Conservation (phyloP, 495 filamentous ascomycete species). For the Extremus antarcticus region DNA sequence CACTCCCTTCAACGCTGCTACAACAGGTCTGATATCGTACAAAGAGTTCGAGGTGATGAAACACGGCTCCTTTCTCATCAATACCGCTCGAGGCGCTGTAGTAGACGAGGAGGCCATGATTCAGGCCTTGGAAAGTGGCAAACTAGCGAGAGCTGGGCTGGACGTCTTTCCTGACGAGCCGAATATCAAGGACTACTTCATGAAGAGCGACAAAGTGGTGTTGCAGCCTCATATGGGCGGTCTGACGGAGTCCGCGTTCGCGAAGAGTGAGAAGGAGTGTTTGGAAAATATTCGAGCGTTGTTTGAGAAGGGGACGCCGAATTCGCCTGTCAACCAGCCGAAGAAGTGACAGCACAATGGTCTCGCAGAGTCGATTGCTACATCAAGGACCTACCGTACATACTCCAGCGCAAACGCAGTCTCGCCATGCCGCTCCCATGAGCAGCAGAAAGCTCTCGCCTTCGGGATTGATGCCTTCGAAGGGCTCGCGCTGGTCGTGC, state of each 20-base stretch:
- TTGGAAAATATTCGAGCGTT: conserved; percentile 34
- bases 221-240: conserved; percentile 23
- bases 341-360: neutral
- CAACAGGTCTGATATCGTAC: conserved; percentile 58
- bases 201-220: conserved; percentile 13
- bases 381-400: too few species aligned
- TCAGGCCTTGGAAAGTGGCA: conserved; percentile 11
- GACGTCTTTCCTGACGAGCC: conserved; percentile 21
- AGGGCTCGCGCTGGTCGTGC: conserved; percentile 32
- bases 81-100: conserved; percentile 70
- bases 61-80: conserved; percentile 66
- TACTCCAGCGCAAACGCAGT: conserved; percentile 24
- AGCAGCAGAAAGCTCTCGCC: conserved; percentile 40
- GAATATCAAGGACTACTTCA: conserved; percentile 10
- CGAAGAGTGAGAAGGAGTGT: conserved; percentile 27
- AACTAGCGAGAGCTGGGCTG: conserved; percentile 14
- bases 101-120: conserved; percentile 50
- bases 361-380: too few species aligned
- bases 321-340: conserved; percentile 27
- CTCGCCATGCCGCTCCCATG: conserved; percentile 37
- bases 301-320: conserved; percentile 29
- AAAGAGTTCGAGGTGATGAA: conserved; percentile 62
- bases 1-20: conserved; percentile 52
- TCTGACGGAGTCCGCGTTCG: conserved; percentile 30
- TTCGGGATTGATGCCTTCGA: conserved; percentile 31